These are phyloP conservation scores for Arabis alpina DNA, from an alignment of 345 rosid genomes.

Conservation along the genomic window DNA sequence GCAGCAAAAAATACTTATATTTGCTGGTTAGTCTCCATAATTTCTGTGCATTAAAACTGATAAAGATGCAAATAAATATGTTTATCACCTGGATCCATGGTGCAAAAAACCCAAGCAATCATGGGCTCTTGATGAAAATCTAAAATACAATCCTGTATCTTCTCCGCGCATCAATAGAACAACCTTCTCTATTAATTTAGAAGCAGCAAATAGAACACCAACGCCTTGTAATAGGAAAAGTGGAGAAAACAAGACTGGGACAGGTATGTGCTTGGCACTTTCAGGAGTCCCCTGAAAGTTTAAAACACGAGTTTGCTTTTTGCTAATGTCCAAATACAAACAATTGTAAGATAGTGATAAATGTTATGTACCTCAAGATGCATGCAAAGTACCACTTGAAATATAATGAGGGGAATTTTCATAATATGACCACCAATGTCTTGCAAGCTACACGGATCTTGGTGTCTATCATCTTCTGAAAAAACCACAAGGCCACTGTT, in stretches of 20 bases:
- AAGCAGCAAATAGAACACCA: slow-evolving; percentile 79
- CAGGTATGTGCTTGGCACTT: slow-evolving; percentile 75
- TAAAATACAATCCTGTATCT: slow-evolving; percentile 72
- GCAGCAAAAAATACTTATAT: neutral
- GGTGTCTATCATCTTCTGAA: slow-evolving; percentile 63
- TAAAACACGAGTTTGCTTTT: slow-evolving; percentile 34
- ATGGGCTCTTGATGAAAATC: slow-evolving; percentile 68
- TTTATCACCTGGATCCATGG: slow-evolving; percentile 98
- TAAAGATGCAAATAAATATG: slow-evolving; percentile 51
- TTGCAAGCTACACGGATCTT: slow-evolving; percentile 73
- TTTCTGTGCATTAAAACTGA: slow-evolving; percentile 12
- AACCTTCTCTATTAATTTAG: slow-evolving; percentile 77
- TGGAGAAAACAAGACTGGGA: slow-evolving; percentile 84
- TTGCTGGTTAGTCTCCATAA: slow-evolving; percentile 8
- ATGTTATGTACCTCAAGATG: slow-evolving; percentile 68
- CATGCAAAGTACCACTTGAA: slow-evolving; percentile 94
- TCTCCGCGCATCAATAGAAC: slow-evolving; percentile 70
- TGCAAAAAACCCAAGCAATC: slow-evolving; percentile 90
- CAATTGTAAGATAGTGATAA: slow-evolving; percentile 35
- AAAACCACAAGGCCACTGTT: slow-evolving; percentile 79
- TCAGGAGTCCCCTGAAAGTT: slow-evolving; percentile 86
- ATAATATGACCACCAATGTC: slow-evolving; percentile 95
- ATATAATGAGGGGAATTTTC: slow-evolving; percentile 84
- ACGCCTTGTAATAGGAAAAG: slow-evolving; percentile 86
- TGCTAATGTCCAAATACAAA: slow-evolving; percentile 35